These are phyloP conservation scores for Coniochaeta pulveracea DNA, from an alignment of 2,329 filamentous ascomycete genomes.

Conservation along the genomic window DNA sequence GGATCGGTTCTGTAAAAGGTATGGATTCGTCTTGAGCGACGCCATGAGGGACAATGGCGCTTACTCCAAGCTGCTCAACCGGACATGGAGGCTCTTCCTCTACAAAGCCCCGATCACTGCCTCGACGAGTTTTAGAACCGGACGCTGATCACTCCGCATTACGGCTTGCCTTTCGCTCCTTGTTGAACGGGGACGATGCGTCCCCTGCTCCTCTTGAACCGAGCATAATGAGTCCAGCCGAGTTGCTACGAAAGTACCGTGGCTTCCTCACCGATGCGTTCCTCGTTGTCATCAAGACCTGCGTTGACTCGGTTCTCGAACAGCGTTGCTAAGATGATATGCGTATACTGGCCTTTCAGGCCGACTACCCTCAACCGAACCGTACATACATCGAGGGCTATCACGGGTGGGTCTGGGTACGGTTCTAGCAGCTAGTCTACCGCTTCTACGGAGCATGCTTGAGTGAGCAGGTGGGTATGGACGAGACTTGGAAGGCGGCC, in stretches of 20 bases:
- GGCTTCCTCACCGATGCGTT: background rate
- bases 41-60: background rate
- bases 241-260: background rate
- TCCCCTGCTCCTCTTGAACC: background rate
- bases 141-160: background rate
- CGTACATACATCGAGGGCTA: background rate
- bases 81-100: background rate
- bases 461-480: background rate
- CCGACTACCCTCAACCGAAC: background rate
- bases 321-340: background rate
- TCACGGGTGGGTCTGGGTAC: background rate
- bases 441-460: background rate
- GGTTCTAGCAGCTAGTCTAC: slow-evolving; percentile 1
- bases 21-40: background rate
- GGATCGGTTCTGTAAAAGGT: background rate
- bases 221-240: background rate
- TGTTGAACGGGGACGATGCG: too few species aligned
- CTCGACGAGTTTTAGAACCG: background rate
- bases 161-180: too few species aligned
- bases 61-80: background rate
- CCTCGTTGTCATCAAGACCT: background rate
- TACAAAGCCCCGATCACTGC: background rate
- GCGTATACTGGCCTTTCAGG: background rate
- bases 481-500: slow-evolving; percentile 1
- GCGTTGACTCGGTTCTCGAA: background rate